Evolutionary conservation across 116 monocot genomes (phyloP), one percentile per base, ranked within the genome.

Genomic region (Zostera marina): DNA sequence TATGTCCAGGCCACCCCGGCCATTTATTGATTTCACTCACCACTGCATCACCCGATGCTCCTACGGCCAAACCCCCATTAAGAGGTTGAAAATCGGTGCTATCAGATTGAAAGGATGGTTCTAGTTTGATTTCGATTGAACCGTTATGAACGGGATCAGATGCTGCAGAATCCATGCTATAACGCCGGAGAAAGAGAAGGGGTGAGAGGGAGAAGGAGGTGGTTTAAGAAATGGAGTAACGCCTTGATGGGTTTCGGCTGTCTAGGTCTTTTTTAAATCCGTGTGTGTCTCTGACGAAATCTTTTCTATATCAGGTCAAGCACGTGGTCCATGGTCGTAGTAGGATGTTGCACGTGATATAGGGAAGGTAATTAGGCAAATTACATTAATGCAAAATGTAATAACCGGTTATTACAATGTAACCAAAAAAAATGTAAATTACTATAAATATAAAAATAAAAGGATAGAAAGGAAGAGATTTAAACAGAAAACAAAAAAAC

Each of bases 1-100:
- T 79, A 52, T 74, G 66, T 3, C 87, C 87, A 20, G 87, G 87
- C 87, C 87, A 87, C 38, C 87, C 87, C 0, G 81, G 87, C 87
- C 87, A 87, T 63, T 68, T 81, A 68, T 59, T 71, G 44, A 12
- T 48, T 42, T 52, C 68, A 0, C 32, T 5, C 32, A 32, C 4
- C 32, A 32, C 4, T 1, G 64, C 12, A 48, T 44, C 61, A 49
- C 11, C 32, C 0, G 0, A 32, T 2, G 0, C 32, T 32, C 32
- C 32, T 5, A 3, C 32, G 32, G 2, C 32, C 32, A 5, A 32
- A 32, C 32, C 32, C 32, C 0, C 32, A 32, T 56, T 59, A 48
- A 11, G 9, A 11, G 42, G 13, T n/a, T n/a, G 65, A 4, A 10
- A 42, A 43, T 26, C 49, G 15, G 10, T 10, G 5, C 1, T 22